Evolutionary conservation across 2,329 filamentous ascomycete species (phyloP), one percentile per base, ranked within the genome.

Genomic region (Saccharata proteae): DNA sequence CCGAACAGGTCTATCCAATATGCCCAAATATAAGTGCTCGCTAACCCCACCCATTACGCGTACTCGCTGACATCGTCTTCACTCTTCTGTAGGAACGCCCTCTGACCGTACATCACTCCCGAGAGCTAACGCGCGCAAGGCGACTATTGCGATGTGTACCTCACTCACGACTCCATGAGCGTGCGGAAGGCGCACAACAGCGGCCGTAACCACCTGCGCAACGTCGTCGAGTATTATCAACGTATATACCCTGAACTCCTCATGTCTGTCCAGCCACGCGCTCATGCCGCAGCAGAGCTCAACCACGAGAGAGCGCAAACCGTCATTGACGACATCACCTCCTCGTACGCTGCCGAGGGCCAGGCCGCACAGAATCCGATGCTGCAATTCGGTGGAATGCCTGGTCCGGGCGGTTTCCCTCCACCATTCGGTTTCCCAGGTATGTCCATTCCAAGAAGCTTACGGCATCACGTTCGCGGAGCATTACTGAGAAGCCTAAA

Each of bases 71-170:
- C 42, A 19, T 33, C 22, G 12, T 27, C n/a, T 43, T 30, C 52
- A 83, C 77, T 81, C 71, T 82, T 82, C 58, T 83, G 70, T 72
- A 72, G 60, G 67, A 33, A 21, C 25, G 19, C 26, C 24, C 25
- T 23, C 31, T 25, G 14, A 18, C 30, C 16, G 26, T 25, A 16
- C 11, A 21, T 13, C 23, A 16, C 34, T 35, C 37, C 23, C 29
- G 30, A 43, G 42, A 36, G 40, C 48, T 48, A 41, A 42, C 26
- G 16, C 26, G 37, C 33, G 29, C 38, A 28, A 69, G 61, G 86
- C 70, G 90, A 98, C 60, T 98, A 98, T 63, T 98, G 90, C 73
- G 90, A 98, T 80, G 90, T 98, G 59, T 98, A 98, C 71, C 80
- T 98, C 48, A 98, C 90, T 45, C 90, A 98, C 71, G 90, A 98